Evolutionary conservation across 495 filamentous ascomycete species (phyloP), one percentile per base, ranked within the genome.

Genomic region (Penicillium antarcticum): DNA sequence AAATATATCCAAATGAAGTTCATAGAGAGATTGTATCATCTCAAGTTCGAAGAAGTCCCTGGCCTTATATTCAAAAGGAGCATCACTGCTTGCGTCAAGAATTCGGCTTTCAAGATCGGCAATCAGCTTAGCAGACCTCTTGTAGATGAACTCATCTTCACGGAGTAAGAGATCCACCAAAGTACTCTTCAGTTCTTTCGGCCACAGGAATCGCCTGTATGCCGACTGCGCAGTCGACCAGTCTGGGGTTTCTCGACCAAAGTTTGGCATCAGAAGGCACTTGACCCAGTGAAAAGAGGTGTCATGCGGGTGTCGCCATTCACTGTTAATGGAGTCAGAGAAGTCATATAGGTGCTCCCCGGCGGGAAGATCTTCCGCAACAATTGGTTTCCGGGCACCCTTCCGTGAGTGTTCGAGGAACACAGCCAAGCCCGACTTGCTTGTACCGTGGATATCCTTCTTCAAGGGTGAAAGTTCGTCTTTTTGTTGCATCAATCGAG

Each of bases 1-100:
- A 57, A 88, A 95, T 7, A 91, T 75, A 48, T 97, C 92, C 2
- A 98, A 74, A 58, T 97, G 90, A 8, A 99, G 74, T 65, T 99
- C 94, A 52, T 91, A 92, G 1, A 95, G 72, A 45, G 85, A 84
- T 58, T 97, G 82, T 1, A 85, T 75, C 63, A 92, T 81, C n/a
- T 80, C 73, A 26, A 69, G 45, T n/a, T 66, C 39, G 11, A 55
- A 61, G 37, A 65, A 57, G 45, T 70, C 48, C 19, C 46, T 58
- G 4, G 51, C 8, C 2, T 57, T 55, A 41, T 73, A 77, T 21
- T 55, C 44, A 38, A 66, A 72, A 19, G 41, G 52, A 34, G 26
- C 8, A 19, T 45, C 62, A 38, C 32, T 8, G 14, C 21, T 44
- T 8, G 45, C 45, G 19, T 67, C 39, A 9, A 81, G 65, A 4